phyloP scores from a whole-genome alignment of 2,329 filamentous ascomycete genomes.

The Penicillium vulpinum region DNA sequence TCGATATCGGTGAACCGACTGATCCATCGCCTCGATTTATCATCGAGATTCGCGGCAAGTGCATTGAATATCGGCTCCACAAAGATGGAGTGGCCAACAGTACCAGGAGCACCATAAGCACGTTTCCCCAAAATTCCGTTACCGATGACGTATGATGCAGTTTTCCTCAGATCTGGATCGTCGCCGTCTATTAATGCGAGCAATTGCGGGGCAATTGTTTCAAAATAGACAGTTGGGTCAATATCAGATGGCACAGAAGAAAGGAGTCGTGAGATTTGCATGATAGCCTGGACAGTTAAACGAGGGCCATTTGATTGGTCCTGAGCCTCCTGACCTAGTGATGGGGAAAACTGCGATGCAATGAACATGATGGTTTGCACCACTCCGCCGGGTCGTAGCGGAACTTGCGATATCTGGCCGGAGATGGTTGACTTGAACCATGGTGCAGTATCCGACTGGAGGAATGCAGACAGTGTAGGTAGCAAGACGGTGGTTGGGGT shows the following conservation, averaged over 20 bases:
- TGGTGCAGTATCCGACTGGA: conserved; percentile 35
- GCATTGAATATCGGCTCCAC: conserved; percentile 42
- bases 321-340: conserved; percentile 38
- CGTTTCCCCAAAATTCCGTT: conserved; percentile 47
- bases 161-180: conserved; percentile 41
- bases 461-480: conserved; percentile 39
- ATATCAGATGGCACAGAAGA: conserved; percentile 44
- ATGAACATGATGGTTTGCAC: conserved; percentile 46
- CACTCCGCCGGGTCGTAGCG: conserved; percentile 43
- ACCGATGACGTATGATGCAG: conserved; percentile 46
- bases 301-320: conserved; percentile 37
- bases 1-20: conserved; percentile 20
- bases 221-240: conserved; percentile 39
- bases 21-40: conserved; percentile 31
- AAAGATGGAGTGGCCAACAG: conserved; percentile 45
- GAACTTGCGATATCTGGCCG: conserved; percentile 39
- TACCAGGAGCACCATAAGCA: conserved; percentile 40
- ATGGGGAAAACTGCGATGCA: conserved; percentile 44
- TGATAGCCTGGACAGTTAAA: conserved; percentile 47
- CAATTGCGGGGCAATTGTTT: conserved; percentile 42
- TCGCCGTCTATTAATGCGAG: conserved; percentile 42
- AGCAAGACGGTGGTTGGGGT: conserved; percentile 39
- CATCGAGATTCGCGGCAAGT: conserved; percentile 35
- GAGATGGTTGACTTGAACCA: conserved; percentile 45
- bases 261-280: conserved; percentile 45